Percentiles rank a stretch among this genome's conserved stretches.
These are phyloP conservation scores for Cryptosporidium ryanae DNA, from an alignment of 169 alveolate species.

Conservation along the genomic window DNA sequence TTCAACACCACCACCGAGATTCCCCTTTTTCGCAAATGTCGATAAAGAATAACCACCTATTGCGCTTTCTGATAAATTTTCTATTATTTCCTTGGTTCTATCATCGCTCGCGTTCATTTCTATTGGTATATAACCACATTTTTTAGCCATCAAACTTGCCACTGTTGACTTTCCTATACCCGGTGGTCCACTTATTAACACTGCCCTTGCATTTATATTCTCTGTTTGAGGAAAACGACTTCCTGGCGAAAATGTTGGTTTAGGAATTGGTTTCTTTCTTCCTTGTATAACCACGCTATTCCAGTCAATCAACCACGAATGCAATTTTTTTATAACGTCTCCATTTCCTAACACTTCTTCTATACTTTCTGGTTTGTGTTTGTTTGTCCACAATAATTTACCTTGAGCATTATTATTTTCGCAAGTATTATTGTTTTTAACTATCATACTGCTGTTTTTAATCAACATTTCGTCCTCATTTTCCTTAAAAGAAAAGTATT, in stretches of 20 bases:
- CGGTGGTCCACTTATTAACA: constrained; percentile 97
- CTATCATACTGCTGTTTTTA: constrained; percentile 4
- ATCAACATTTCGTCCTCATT: constrained; percentile 69
- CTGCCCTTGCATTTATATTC: constrained; percentile 92
- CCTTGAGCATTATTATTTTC: neutral
- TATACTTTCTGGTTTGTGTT: constrained; percentile 92
- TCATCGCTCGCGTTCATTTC: constrained; percentile 98
- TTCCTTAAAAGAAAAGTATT: constrained; percentile 73
- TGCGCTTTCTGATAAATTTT: constrained; percentile 81
- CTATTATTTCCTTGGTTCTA: constrained; percentile 93
- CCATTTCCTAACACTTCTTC: constrained; percentile 93
- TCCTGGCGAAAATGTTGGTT: constrained; percentile 72
- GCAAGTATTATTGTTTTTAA: no score
- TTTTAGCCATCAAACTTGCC: constrained; percentile 90
- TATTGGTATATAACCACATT: constrained; percentile 89
- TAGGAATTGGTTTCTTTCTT: constrained; percentile 33
- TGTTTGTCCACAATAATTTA: constrained; percentile 91
- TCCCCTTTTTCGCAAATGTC: constrained; percentile 39
- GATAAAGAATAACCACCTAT: constrained; percentile 53
- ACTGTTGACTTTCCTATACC: constrained; percentile 99
- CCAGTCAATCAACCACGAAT: constrained; percentile 95
- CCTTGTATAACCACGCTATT: constrained; percentile 90
- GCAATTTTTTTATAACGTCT: constrained; percentile 85
- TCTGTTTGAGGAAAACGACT: constrained; percentile 70
- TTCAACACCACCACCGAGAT: neutral